Conservation (phyloP, 305 asterid species). For the Solanum hybrid region DNA sequence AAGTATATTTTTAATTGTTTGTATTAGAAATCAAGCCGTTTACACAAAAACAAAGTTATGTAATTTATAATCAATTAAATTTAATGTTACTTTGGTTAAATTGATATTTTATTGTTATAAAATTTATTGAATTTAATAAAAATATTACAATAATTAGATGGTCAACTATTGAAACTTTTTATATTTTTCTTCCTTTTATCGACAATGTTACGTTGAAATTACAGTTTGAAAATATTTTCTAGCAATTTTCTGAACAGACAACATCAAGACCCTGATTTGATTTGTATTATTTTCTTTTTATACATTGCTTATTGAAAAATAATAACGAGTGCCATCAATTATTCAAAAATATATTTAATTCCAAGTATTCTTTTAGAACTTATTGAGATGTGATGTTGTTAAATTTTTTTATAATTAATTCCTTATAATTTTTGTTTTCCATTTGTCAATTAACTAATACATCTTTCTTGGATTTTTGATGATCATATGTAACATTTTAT, state of each 20-base stretch:
- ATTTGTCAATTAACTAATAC: neutral
- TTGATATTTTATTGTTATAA: too few relatives aligned
- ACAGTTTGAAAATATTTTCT: too few relatives aligned
- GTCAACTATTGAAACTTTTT: neutral
- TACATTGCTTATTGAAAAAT: neutral
- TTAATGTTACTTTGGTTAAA: too few relatives aligned
- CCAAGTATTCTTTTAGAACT: neutral
- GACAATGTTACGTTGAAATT: neutral
- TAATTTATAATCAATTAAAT: too few relatives aligned
- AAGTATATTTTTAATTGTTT: too few relatives aligned
- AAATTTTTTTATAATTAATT: too few relatives aligned
- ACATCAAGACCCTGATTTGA: neutral
- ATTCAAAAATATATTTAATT: too few relatives aligned
- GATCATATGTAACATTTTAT: neutral
- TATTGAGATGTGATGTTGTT: neutral
- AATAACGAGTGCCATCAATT: neutral
- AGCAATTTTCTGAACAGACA: neutral
- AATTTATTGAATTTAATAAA: too few relatives aligned
- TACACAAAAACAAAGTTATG: neutral
- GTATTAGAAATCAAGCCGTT: neutral
- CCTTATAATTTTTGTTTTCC: neutral
- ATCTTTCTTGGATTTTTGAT: neutral
- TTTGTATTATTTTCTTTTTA: too few relatives aligned
- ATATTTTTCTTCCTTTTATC: neutral
- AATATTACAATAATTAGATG: too few relatives aligned